phyloP scores from a whole-genome alignment of 2,329 filamentous ascomycete species.

The Periconia sp. region DNA sequence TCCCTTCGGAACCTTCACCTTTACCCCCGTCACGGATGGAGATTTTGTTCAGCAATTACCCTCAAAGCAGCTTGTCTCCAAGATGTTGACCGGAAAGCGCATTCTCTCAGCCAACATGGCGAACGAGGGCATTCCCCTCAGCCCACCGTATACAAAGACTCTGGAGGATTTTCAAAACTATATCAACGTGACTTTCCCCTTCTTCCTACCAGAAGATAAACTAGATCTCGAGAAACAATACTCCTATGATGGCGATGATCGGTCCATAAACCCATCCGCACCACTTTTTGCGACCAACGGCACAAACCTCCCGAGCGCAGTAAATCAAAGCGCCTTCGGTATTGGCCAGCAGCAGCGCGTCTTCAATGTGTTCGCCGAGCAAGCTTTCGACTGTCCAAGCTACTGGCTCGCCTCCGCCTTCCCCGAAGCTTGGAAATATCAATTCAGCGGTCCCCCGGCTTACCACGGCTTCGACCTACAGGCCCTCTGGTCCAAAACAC shows the following conservation, averaged over 20 bases:
- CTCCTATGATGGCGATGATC: conserved; percentile 28
- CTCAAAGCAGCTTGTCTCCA: conserved; percentile 26
- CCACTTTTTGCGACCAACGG: conserved; percentile 31
- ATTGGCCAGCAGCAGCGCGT: conserved; percentile 40
- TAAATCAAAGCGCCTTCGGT: conserved; percentile 33
- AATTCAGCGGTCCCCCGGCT: conserved; percentile 28
- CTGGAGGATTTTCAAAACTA: conserved; percentile 33
- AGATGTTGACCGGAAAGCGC: conserved; percentile 27
- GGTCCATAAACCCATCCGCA: conserved; percentile 20
- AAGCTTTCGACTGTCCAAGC: conserved; percentile 46
- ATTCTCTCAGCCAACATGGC: conserved; percentile 37
- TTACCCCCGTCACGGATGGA: conserved; percentile 45
- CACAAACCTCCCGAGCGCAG: conserved; percentile 20
- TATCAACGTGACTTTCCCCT: conserved; percentile 32
- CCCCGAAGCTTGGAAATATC: conserved; percentile 36
- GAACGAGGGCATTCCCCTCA: conserved; percentile 45
- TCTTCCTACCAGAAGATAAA: conserved; percentile 37
- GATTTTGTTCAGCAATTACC: conserved; percentile 42
- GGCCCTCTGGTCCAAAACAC: conserved; percentile 30
- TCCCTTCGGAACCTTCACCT: conserved; percentile 46
- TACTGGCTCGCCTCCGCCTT: conserved; percentile 45
- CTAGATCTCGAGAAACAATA: conserved; percentile 29
- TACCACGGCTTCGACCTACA: conserved; percentile 39
- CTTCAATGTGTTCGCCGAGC: conserved; percentile 49
- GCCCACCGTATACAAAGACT: conserved; percentile 30